Evolutionary conservation across 208 protist species (phyloP).

Genomic region (Kentomonas sorsogonicus): DNA sequence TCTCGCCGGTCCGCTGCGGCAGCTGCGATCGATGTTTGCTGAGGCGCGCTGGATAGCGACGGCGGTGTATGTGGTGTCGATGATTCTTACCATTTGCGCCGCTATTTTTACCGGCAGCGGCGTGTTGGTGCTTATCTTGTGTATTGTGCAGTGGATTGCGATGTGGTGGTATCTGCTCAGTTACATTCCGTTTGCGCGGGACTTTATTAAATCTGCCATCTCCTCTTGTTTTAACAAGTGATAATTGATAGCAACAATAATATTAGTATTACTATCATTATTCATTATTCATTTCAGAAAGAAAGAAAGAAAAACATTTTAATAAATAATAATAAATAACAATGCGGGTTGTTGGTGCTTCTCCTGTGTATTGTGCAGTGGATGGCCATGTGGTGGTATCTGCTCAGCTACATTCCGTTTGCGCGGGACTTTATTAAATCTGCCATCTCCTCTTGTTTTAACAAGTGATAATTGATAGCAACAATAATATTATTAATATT

Average conservation of each 20-base stretch:
- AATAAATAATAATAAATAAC: not conserved
- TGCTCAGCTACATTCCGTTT: conserved; percentile 84
- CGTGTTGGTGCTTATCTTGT: conserved; percentile 48
- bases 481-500: no score
- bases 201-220: conserved; percentile 38
- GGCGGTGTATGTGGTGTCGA: conserved; percentile 55
- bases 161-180: conserved; percentile 86
- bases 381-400: conserved; percentile 76
- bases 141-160: conserved; percentile 60
- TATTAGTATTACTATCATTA: no score
- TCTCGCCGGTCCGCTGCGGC: conserved; percentile 64
- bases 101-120: conserved; percentile 55
- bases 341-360: conserved; percentile 40
- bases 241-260: not conserved
- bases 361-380: conserved; percentile 67
- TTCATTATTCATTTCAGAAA: not conserved
- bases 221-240: conserved; percentile 9
- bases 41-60: conserved; percentile 74
- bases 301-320: not conserved
- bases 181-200: conserved; percentile 80
- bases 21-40: conserved; percentile 80
- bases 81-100: conserved; percentile 66
- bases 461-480: conserved; percentile 4
- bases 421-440: conserved; percentile 50
- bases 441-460: conserved; percentile 17